A percentile compares a stretch with the other conserved stretches of the same genome.
These are phyloP conservation scores for Jackrogersella multiformis DNA, from an alignment of 495 filamentous ascomycete genomes.

Conservation along the genomic window DNA sequence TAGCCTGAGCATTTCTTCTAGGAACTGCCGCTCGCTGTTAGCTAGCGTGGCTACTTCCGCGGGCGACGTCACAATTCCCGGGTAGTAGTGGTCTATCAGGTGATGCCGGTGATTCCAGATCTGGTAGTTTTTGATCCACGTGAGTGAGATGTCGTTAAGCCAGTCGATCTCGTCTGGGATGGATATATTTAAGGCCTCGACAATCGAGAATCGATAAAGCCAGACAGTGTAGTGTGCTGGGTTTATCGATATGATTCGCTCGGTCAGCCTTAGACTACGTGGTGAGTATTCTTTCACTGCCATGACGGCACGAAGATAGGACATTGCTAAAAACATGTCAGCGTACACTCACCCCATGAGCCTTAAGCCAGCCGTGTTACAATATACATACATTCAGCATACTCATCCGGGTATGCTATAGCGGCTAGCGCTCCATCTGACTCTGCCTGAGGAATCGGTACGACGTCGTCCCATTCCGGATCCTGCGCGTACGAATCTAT, in stretches of 20 bases:
- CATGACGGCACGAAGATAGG: constrained; percentile 95
- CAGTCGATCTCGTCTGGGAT: constrained; percentile 80
- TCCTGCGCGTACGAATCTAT: constrained; percentile 67
- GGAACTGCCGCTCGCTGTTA: constrained; percentile 73
- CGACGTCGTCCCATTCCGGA: constrained; percentile 82
- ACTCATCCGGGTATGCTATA: constrained; percentile 87
- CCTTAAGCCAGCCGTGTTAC: background rate
- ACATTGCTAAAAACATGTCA: constrained; percentile 57
- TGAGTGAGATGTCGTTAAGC: constrained; percentile 82
- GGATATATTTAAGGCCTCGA: constrained; percentile 72
- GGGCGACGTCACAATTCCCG: constrained; percentile 55
- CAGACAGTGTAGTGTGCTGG: constrained; percentile 98
- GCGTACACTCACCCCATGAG: constrained; percentile 6
- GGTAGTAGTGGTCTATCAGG: constrained; percentile 73
- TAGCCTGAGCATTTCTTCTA: constrained; percentile 79
- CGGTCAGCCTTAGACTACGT: constrained; percentile 82
- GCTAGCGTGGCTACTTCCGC: constrained; percentile 49
- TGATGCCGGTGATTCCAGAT: constrained; percentile 98
- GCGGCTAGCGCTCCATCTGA: constrained; percentile 80
- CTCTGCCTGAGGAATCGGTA: constrained; percentile 85
- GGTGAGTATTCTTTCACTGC: constrained; percentile 81
- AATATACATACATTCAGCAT: constrained; percentile 75
- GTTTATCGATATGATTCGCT: constrained; percentile 89
- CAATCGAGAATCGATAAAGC: constrained; percentile 86
- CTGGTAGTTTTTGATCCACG: constrained; percentile 96